phyloP scores from a whole-genome alignment of 805 yeast species.

The Sugiyamaella qingdaonensis region DNA sequence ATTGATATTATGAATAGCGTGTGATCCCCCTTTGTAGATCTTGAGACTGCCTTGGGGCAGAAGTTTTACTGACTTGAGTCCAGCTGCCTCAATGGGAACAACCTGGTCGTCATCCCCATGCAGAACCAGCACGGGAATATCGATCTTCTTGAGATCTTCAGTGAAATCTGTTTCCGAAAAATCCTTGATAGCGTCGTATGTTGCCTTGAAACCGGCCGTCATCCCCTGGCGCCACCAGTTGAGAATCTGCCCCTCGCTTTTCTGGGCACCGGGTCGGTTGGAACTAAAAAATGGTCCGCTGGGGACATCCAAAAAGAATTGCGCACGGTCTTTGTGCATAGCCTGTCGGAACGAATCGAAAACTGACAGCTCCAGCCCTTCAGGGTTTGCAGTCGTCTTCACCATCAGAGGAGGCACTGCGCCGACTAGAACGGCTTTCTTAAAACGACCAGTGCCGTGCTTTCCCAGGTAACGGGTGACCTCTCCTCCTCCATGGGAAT shows the following conservation, averaged over 20 bases:
- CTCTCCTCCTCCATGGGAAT: too few relatives aligned
- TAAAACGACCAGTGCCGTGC: too few relatives aligned
- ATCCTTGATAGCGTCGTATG: conserved; percentile 6
- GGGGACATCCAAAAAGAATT: too few relatives aligned
- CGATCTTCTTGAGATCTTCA: not conserved
- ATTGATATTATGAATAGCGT: conserved; percentile 21
- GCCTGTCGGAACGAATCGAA: too few relatives aligned
- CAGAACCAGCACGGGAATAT: conserved; percentile 7
- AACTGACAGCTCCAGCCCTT: too few relatives aligned
- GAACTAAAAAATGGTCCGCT: conserved; percentile 28
- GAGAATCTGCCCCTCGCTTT: conserved; percentile 2
- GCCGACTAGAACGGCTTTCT: too few relatives aligned
- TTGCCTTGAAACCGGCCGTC: conserved; percentile 5
- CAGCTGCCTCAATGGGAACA: conserved; percentile 9
- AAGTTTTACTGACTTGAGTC: not conserved
- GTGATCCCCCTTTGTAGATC: conserved; percentile 10
- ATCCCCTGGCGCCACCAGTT: conserved; percentile 16
- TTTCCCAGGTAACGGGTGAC: too few relatives aligned
- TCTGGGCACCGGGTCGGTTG: conserved; percentile 20
- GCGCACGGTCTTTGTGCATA: too few relatives aligned
- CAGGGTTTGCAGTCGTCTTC: too few relatives aligned
- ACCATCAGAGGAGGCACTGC: too few relatives aligned
- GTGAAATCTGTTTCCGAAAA: conserved; percentile 10
- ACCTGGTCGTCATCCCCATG: conserved; percentile 18
- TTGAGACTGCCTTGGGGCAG: conserved; percentile 2